A percentile compares a stretch with the other conserved stretches of the same genome.
Conservation (phyloP, 2,329 filamentous ascomycete genomes). For the Pyrenophora teres region DNA sequence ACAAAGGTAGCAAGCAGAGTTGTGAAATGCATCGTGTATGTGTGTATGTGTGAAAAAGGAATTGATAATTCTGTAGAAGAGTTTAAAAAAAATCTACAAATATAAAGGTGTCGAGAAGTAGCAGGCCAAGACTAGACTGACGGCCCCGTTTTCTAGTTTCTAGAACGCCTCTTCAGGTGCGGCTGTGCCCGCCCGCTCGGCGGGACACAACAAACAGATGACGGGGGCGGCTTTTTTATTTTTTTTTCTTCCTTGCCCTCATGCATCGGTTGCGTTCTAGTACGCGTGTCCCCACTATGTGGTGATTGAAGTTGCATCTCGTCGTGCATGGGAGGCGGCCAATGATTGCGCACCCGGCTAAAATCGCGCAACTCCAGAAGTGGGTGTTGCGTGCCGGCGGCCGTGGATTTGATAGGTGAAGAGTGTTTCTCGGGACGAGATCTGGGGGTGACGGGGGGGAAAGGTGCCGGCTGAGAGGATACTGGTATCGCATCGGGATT, state of each 20-base stretch:
- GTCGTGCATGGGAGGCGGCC: constrained; percentile 5
- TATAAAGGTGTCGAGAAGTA: background rate
- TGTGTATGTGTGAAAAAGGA: too few relatives aligned
- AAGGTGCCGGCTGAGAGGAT: too few relatives aligned
- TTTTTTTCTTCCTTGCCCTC: background rate
- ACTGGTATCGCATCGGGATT: too few relatives aligned
- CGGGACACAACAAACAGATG: too few relatives aligned
- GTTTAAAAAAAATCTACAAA: background rate
- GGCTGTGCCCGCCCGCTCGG: too few relatives aligned
- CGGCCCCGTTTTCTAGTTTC: background rate
- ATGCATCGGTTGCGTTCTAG: constrained; percentile 1
- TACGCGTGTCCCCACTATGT: constrained; percentile 18
- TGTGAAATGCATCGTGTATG: constrained; percentile 25
- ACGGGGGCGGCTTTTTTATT: too few relatives aligned
- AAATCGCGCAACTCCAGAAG: constrained; percentile 1
- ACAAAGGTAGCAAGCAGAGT: constrained; percentile 16
- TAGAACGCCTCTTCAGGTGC: background rate
- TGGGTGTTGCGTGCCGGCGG: background rate
- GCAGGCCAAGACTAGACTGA: too few relatives aligned
- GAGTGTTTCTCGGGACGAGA: background rate
- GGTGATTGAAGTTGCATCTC: constrained; percentile 15
- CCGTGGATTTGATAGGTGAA: background rate
- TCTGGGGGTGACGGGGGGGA: background rate
- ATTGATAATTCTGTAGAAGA: too few relatives aligned
- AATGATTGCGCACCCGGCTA: constrained; percentile 14